Conservation (phyloP, 2,329 filamentous ascomycete genomes). For the Colletotrichum filicis region DNA sequence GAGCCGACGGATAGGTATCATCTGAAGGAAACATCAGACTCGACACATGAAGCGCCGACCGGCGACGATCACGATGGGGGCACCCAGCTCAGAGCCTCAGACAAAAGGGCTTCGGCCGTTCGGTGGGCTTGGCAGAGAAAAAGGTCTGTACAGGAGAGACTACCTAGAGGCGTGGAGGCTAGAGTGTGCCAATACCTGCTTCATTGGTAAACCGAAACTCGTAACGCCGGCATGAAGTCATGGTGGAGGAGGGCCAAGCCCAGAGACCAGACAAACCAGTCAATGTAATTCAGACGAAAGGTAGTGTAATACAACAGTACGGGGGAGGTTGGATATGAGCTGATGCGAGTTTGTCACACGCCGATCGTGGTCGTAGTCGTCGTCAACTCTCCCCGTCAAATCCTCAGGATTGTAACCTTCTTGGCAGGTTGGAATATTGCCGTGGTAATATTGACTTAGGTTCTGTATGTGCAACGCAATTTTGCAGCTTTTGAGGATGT, state of each 20-base stretch:
- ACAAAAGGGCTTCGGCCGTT: not conserved
- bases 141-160: too few relatives aligned
- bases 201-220: slow-evolving; percentile 15
- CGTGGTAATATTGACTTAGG: not conserved
- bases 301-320: not conserved
- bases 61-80: not conserved
- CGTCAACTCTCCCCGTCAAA: not conserved
- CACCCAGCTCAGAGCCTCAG: not conserved
- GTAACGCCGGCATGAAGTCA: slow-evolving; percentile 1
- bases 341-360: not conserved
- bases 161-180: too few relatives aligned
- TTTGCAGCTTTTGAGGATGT: not conserved
- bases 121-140: not conserved
- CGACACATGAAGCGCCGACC: slow-evolving; percentile 9
- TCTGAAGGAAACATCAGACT: slow-evolving; percentile 23
- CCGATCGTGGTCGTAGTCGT: not conserved
- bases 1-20: slow-evolving; percentile 9
- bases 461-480: not conserved
- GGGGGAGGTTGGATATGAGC: not conserved
- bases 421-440: not conserved
- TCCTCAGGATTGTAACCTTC: not conserved
- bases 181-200: not conserved
- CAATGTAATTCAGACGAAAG: not conserved
- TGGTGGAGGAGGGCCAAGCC: not conserved
- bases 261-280: slow-evolving; percentile 10